A percentile compares a stretch with the other conserved stretches of the same genome.
These are phyloP conservation scores for Solanum pennellii DNA, from an alignment of 257 asterid genomes.

Conservation along the genomic window DNA sequence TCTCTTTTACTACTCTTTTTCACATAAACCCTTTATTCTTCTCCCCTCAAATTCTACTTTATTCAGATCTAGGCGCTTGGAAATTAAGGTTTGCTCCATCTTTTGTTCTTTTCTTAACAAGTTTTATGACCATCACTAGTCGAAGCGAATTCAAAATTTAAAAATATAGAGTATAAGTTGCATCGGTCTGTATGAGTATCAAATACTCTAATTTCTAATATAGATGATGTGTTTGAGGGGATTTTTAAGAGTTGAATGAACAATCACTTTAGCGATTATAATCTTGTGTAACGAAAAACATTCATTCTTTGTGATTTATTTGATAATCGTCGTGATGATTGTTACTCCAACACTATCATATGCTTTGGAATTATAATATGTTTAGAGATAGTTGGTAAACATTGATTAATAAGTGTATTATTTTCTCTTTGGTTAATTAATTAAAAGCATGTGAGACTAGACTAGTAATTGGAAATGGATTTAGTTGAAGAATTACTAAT, in stretches of 20 bases:
- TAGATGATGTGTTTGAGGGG: background rate
- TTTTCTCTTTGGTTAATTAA: background rate
- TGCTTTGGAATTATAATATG: background rate
- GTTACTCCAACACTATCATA: constrained; percentile 17
- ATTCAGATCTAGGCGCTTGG: background rate
- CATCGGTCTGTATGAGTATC: background rate
- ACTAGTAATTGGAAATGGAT: background rate
- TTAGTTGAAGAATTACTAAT: background rate
- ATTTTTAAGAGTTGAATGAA: background rate
- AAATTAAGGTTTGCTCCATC: background rate
- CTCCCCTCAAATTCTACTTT: background rate
- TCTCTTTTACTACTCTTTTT: background rate
- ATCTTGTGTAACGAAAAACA: background rate
- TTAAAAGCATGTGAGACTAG: background rate
- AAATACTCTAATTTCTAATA: background rate
- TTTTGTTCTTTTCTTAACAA: background rate
- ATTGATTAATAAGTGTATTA: background rate
- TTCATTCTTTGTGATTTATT: background rate
- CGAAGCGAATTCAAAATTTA: background rate
- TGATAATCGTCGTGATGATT: background rate
- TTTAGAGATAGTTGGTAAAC: background rate
- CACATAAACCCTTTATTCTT: background rate
- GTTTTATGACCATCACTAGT: background rate
- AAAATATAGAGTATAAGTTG: background rate
- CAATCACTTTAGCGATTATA: background rate